Evolutionary conservation across 768 basidiomycete species (phyloP), one percentile per base, ranked within the genome.

Genomic region (Brasilioporus rufonigricans): DNA sequence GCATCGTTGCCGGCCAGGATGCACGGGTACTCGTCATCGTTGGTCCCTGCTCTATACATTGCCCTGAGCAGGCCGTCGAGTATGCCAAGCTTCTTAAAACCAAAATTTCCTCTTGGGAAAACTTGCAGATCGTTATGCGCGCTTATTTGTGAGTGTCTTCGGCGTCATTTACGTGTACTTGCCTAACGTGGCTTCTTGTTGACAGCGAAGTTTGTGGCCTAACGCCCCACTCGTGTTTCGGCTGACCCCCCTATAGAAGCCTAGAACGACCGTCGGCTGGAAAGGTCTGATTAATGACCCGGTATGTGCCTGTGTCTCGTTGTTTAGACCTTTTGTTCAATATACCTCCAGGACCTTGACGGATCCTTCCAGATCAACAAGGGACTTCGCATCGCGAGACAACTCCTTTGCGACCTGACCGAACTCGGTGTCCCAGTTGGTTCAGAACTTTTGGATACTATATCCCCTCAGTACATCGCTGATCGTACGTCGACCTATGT

Each of bases 331-430:
- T 38, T 27, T 26, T 6, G 11, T 51, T 61, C 27, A 58, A 21
- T 48, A 19, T 36, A 14, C 3, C 10, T 36, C 8, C 14, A 71
- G 69, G 89, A 95, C 66, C 90, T 98, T 67, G 91, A 98, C 66
- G 92, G 91, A 50, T 88, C 91, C 50, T 98, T 92, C 86, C 64
- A 84, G 60, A 99, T 99, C 71, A 99, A 98, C 84, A 96, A 96
- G 75, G 96, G 96, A 43, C 84, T 98, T 32, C 86, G 89, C 38
- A 81, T 86, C 50, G 93, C 91, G 0, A 82, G 97, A 39, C 84
- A 94, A 65, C 81, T 99, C 31, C 86, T 98, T 44, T 89, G 90
- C 61, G 93, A 98, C 71, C 81, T 99, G 61, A 95, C 93, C 31
- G 78, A 88, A 56, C 74, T 90, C 43, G 96, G 96, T 50, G 77